Base-by-base conservation (phyloP, 2,329 filamentous ascomycete species). In the Falciphora oryzae region DNA sequence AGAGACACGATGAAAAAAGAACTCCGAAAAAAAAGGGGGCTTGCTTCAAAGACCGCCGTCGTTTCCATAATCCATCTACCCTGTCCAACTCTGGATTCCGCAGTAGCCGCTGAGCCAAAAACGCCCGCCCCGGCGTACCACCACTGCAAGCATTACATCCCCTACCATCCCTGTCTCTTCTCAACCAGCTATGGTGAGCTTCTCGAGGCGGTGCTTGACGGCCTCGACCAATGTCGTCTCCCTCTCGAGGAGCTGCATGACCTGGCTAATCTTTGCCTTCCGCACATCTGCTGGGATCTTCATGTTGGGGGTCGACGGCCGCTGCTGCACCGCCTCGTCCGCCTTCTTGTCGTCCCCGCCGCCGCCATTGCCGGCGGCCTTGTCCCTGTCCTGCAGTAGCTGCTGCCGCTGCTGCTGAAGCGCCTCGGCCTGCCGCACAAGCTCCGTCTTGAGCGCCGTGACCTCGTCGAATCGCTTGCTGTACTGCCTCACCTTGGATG, bases 181-280 rank as follows among this genome's bases (percentile, higher is more conserved):
- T 35, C 22, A 59, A 38, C 44, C 59, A 29, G 70, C 71, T 66
- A 79, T 67, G 57, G 75, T 78, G 64, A 91, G 75, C 67, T 80
- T 83, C 73, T 88, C 85, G 67, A 92, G 75, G 65, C 88, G 80
- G 65, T 80, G 80, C 68, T 83, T 86, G 28, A 90, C 83, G 28
- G 85, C 88, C 69, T 91, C 88, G 8, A 91, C 85, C 70, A 91
- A 74, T 6, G 87, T 87, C 60, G 84, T 84, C 75, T 92, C 88
- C 32, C 89, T 79, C 65, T 89, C 86, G 68, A 92, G 75, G 66
- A 90, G 74, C 32, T 77, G 76, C 75, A 85, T 85, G 28, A 91
- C 85, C 72, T 89, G 83, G 65, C 80, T 80, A 68, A 91, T 75
- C 75, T 89, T 90, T 62, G 80, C 83, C 75, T 81, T 84, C 65